Base-by-base conservation (phyloP, 1,139 yeast species). In the Kazachstania sp. region DNA sequence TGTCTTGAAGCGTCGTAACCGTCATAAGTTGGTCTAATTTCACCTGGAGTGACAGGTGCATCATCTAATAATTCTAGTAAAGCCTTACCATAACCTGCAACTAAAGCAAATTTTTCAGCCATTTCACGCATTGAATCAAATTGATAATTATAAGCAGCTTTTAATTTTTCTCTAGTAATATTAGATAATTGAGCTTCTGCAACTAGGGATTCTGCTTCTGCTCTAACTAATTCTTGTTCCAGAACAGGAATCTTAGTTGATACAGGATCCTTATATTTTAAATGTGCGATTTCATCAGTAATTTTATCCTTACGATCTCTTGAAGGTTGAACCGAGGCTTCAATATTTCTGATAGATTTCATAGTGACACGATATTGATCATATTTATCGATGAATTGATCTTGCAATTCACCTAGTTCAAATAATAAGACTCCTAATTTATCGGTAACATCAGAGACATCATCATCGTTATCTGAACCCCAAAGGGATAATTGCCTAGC, bases 1-100 rank as follows among this genome's bases (percentile, higher is more conserved):
- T 84, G 94, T 72, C 83, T 84, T 47, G 90, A 81, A 48, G 92
- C 90, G 68, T 84, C 92, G 67, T 83, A 84, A 57, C 94, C 94
- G 62, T 84, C 94, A 68, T 84, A 84, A 49, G 88, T 84, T 45
- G 88, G 84, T 80, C 92, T 82, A 51, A 88, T 81, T 71, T 86
- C 95, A 72, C 95, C 95, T 49, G 95, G 95, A 55, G 94, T 83
- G 48, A 85, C 92, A 54, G 94, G 86, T 53, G 86, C 72, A 65
- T 84, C 94, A 65, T 85, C 95, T 65, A 86, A 75, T 63, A 85
- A 75, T 71, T 84, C 92, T 67, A 85, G 74, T 54, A 85, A 70
- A 36, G 92, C 94, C 71, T 85, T 84, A 72, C 94, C 95, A 72
- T 85, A 84, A 60, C 94, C 92, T 54, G 94, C 92, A 70, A 85